These are phyloP conservation scores for Galium porrigens DNA, from an alignment of 305 asterid species.

Conservation along the genomic window DNA sequence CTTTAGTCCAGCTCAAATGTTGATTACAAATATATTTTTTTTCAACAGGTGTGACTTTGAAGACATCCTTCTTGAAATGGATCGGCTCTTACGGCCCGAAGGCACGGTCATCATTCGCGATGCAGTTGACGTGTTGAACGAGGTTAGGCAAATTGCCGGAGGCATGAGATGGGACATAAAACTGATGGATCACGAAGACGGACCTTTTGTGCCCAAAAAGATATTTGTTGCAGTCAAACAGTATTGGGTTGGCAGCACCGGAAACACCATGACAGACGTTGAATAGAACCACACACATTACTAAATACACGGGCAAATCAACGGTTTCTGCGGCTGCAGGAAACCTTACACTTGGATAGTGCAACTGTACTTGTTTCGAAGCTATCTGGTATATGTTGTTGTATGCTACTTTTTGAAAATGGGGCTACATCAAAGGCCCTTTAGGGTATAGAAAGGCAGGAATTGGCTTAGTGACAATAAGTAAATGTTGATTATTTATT, in stretches of 20 bases:
- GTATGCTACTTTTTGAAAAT: background rate
- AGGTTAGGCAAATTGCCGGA: slow-evolving; percentile 48
- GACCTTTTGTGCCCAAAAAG: slow-evolving; percentile 79
- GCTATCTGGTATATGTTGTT: slow-evolving; percentile 2
- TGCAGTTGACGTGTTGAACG: slow-evolving; percentile 56
- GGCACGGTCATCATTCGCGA: slow-evolving; percentile 58
- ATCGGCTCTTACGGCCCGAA: slow-evolving; percentile 71
- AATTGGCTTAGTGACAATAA: background rate
- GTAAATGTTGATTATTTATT: background rate
- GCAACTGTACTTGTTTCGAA: background rate
- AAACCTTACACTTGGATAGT: slow-evolving; percentile 4
- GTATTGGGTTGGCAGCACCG: slow-evolving; percentile 43
- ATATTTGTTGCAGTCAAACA: slow-evolving; percentile 54
- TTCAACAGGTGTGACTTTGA: slow-evolving; percentile 55
- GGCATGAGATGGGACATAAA: slow-evolving; percentile 77
- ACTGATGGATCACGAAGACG: slow-evolving; percentile 74
- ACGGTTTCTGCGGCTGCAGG: background rate
- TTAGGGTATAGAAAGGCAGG: background rate
- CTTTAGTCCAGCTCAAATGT: background rate
- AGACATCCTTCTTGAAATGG: slow-evolving; percentile 82
- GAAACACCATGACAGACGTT: slow-evolving; percentile 22
- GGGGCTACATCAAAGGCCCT: slow-evolving; percentile 11
- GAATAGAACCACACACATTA: slow-evolving; percentile 20
- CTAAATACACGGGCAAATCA: slow-evolving; percentile 6
- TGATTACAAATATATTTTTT: background rate